Conservation (phyloP, 1,284 basidiomycete species). For the Cutaneotrichosporon mucoides region DNA sequence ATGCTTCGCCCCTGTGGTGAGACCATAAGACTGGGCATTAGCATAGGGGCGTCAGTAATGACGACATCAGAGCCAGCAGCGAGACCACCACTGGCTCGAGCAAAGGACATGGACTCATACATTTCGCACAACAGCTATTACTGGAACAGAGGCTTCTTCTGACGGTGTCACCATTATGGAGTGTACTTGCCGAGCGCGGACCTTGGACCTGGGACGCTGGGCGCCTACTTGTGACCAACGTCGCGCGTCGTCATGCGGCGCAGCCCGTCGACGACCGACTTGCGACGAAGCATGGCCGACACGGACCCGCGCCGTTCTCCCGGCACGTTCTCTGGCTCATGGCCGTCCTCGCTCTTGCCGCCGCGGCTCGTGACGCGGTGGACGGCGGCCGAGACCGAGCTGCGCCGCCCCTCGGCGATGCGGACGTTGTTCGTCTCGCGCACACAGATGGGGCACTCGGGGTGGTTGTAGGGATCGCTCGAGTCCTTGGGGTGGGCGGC, state of each 20-base stretch:
- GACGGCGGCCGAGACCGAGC: conserved; percentile 8
- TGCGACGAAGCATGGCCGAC: conserved; percentile 15
- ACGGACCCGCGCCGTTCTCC: conserved; percentile 14
- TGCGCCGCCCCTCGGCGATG: conserved; percentile 12
- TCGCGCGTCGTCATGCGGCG: conserved; percentile 15
- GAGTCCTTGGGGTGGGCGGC: conserved; percentile 23
- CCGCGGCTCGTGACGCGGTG: conserved; percentile 10
- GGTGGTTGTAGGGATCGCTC: conserved; percentile 42
- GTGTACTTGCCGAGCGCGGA: background rate
- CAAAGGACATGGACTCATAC: too few relatives aligned
- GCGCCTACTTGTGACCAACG: conserved; percentile 3
- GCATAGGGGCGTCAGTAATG: too few relatives aligned
- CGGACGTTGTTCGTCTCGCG: conserved; percentile 15
- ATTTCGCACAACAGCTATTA: too few relatives aligned
- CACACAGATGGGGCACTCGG: conserved; percentile 21
- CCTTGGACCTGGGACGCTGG: background rate
- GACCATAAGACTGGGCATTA: too few relatives aligned
- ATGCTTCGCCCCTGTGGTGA: too few relatives aligned
- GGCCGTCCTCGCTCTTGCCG: background rate
- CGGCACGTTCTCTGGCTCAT: background rate
- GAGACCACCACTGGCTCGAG: too few relatives aligned
- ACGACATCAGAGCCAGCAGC: too few relatives aligned
- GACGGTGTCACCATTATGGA: too few relatives aligned
- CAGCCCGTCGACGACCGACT: conserved; percentile 10
- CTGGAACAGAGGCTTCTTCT: too few relatives aligned